Percentiles rank a stretch among this genome's conserved stretches.
Conservation (phyloP, 2,329 filamentous ascomycete species). For the Aphanocladium album region DNA sequence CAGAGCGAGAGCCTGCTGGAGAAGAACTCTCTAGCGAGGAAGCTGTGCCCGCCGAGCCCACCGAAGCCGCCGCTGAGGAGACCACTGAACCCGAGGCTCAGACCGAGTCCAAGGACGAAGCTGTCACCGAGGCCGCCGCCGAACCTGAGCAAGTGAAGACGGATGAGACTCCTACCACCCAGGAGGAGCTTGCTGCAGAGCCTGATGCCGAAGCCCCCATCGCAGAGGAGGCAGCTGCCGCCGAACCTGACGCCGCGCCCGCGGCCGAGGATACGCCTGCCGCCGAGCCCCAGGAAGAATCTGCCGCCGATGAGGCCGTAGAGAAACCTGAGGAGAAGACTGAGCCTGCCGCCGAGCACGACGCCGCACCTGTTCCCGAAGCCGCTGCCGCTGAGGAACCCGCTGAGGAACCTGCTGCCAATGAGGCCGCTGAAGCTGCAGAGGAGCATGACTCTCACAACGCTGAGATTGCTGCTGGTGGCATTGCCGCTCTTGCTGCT, state of each 20-base stretch:
- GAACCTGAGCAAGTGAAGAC: background rate
- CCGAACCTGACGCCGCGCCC: background rate
- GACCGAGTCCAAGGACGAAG: background rate
- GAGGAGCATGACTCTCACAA: background rate
- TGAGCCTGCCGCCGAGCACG: background rate
- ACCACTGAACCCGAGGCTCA: background rate
- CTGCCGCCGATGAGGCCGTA: background rate
- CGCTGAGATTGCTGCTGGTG: background rate
- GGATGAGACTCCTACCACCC: background rate
- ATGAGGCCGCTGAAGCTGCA: background rate
- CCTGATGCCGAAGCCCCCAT: background rate
- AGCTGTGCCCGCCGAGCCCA: constrained; percentile 1
- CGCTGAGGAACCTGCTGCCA: background rate
- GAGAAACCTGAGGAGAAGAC: background rate
- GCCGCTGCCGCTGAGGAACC: background rate
- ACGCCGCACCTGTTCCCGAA: background rate
- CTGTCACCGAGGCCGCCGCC: background rate
- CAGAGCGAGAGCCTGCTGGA: constrained; percentile 8
- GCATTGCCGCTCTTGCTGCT: background rate
- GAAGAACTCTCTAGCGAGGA: background rate
- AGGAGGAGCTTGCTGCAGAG: background rate
- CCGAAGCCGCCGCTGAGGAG: background rate
- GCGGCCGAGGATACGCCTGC: background rate
- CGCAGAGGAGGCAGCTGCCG: background rate
- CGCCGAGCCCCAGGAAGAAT: background rate